Base-by-base conservation (phyloP, 1,284 basidiomycete species). In the Ceratobasidium sp. region DNA sequence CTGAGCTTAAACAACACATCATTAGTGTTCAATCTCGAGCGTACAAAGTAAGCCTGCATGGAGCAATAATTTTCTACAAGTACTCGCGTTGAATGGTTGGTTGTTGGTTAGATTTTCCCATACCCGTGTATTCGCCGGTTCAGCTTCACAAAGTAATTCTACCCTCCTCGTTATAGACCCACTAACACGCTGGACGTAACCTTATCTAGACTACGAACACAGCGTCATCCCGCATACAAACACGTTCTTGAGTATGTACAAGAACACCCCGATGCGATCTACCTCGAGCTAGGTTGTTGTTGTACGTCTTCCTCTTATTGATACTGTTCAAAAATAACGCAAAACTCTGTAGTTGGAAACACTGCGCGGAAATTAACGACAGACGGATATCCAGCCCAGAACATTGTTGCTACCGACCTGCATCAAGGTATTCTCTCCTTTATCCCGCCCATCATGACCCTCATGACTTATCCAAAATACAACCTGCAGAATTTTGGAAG, bases 251-350 rank as follows among this genome's bases (percentile, higher is more conserved):
- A 85, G 46, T 82, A 90, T 0, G 84, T 84, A 2, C 82, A 82
- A 42, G 83, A 85, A 2, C 85, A 84, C n/a, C 79, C 84, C 20
- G 84, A 84, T 61, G 87, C 88, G 2, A 85, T 91, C 56, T 83
- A 90, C n/a, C 84, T 91, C 1, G 87, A 88, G 65, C 81, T 87
- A 3, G 86, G 84, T 12, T 89, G 88, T 80, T 89, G 88, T 80
- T 88, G 89, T 90, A 79, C 82, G 87, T 83, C 20, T 65, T 56
- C 15, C 42, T 33, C 20, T 5, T n/a, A 7, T 23, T 38, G n/a
- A n/a, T n/a, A n/a, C n/a, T 56, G 61, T n/a, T 77, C 23, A 40
- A 15, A 0, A 17, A 65, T 52, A 38, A 26, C 28, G 77, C n/a
- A 52, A 65, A 10, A n/a, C 13, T 12, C 17, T 28, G 9, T 71